Conservation (phyloP, 2,329 filamentous ascomycete species). For the Diplocarpon mali region DNA sequence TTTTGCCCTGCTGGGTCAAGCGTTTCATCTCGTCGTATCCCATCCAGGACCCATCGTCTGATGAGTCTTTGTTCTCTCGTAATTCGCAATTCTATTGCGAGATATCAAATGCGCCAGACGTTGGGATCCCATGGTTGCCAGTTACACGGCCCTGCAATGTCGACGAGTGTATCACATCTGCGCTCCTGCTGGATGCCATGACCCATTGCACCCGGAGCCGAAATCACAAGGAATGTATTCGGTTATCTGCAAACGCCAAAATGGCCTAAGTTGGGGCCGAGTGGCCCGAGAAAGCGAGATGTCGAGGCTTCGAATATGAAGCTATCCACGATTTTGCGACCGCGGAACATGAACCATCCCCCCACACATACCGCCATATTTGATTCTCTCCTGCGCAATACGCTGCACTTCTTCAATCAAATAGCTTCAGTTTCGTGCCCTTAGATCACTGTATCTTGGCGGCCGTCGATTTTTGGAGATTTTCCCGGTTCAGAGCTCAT, state of each 20-base stretch:
- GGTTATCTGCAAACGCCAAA: background rate
- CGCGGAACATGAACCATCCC: constrained; percentile 5
- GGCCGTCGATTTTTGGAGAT: too few species aligned
- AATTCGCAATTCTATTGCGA: constrained; percentile 12
- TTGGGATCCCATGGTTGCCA: constrained; percentile 9
- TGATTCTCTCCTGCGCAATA: background rate
- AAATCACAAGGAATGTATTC: background rate
- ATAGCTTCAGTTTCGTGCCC: too few species aligned
- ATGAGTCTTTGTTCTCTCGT: constrained; percentile 5
- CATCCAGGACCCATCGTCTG: constrained; percentile 2
- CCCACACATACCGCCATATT: constrained; percentile 9
- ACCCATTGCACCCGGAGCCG: background rate
- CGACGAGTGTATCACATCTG: constrained; percentile 1
- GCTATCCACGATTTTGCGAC: constrained; percentile 17
- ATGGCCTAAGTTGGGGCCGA: background rate
- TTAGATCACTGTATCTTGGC: too few species aligned
- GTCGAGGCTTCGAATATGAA: constrained; percentile 11
- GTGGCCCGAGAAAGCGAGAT: constrained; percentile 1
- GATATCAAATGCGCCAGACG: constrained; percentile 5
- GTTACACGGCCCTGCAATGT: constrained; percentile 6
- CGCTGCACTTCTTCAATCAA: too few species aligned
- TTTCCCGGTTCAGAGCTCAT: too few species aligned
- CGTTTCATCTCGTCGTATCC: constrained; percentile 3
- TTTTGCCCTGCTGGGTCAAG: constrained; percentile 1
- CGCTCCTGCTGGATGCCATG: background rate